Conservation (phyloP, 192 early-diverging fungal genomes). For the Funneliformis mosseae region DNA sequence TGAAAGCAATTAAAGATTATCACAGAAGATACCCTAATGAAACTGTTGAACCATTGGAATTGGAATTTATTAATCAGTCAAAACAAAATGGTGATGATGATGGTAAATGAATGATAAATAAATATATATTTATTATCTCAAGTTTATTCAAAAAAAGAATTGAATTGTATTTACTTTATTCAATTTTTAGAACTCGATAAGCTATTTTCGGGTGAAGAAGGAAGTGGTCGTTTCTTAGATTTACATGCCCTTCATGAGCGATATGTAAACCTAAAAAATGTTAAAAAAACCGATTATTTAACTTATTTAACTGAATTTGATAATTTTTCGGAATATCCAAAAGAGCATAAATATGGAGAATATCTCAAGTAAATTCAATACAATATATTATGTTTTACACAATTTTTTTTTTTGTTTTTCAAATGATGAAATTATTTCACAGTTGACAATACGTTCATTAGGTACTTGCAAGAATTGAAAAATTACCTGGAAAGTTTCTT, state of each 20-base stretch:
- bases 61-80: constrained; percentile 70
- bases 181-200: constrained; percentile 75
- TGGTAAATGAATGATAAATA: constrained; percentile 39
- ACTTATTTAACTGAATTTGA: constrained; percentile 70
- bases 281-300: constrained; percentile 66
- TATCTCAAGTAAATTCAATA: constrained; percentile 57
- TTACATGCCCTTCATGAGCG: constrained; percentile 75
- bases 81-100: constrained; percentile 41
- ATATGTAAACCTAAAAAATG: constrained; percentile 81
- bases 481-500: constrained; percentile 79
- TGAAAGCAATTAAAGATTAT: constrained; percentile 80
- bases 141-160: too few relatives aligned
- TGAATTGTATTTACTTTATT: too few relatives aligned
- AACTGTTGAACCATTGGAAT: constrained; percentile 75
- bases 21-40: constrained; percentile 79
- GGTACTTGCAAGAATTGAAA: constrained; percentile 64
- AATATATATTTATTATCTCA: not conserved
- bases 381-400: too few relatives aligned
- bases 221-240: constrained; percentile 82
- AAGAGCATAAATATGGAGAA: constrained; percentile 59
- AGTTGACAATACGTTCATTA: constrained; percentile 26
- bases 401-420: not conserved
- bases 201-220: constrained; percentile 93
- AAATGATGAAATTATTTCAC: not conserved
- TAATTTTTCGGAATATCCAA: constrained; percentile 56